Percentiles rank a stretch among this genome's conserved stretches.
phyloP scores from a whole-genome alignment of 768 basidiomycete species.

The Leccinum imitatum region DNA sequence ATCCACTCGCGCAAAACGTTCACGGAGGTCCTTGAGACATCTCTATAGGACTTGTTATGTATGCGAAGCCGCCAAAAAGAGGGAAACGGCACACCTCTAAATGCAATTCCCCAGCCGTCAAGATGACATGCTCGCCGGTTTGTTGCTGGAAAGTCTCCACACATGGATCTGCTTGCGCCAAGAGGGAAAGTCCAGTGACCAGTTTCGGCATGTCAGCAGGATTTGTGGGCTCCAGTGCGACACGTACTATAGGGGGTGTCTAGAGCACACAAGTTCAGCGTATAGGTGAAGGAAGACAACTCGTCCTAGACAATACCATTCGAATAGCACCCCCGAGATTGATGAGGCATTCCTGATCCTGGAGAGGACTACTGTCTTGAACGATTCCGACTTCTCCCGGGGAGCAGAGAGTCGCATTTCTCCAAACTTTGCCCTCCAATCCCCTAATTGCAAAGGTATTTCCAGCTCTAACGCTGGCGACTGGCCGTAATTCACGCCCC shows the following conservation, averaged over 20 bases:
- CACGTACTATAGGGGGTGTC: conserved; percentile 90
- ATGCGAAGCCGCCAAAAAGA: not conserved
- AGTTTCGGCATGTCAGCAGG: conserved; percentile 90
- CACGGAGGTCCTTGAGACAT: conserved; percentile 93
- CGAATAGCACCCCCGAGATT: conserved; percentile 76
- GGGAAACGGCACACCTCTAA: conserved; percentile 63
- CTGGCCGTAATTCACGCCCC: conserved; percentile 90
- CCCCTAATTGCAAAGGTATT: conserved; percentile 94
- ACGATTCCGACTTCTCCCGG: conserved; percentile 47
- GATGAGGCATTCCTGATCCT: conserved; percentile 56
- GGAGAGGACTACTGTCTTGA: conserved; percentile 31
- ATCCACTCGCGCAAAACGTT: conserved; percentile 90
- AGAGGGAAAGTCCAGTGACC: conserved; percentile 79
- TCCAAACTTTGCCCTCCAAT: conserved; percentile 84
- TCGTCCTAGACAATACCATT: conserved; percentile 42
- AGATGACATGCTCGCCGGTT: conserved; percentile 95
- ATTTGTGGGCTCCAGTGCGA: conserved; percentile 83
- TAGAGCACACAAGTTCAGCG: conserved; percentile 29
- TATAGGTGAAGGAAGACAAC: not conserved
- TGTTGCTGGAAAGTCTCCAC: conserved; percentile 97
- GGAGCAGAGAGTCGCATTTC: conserved; percentile 87
- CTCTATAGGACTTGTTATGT: conserved; percentile 50
- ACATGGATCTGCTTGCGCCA: conserved; percentile 95
- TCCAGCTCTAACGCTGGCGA: conserved; percentile 81
- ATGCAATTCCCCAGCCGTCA: conserved; percentile 95